Evolutionary conservation across 331 rosid species (phyloP).

Genomic region (Malus hybrid): DNA sequence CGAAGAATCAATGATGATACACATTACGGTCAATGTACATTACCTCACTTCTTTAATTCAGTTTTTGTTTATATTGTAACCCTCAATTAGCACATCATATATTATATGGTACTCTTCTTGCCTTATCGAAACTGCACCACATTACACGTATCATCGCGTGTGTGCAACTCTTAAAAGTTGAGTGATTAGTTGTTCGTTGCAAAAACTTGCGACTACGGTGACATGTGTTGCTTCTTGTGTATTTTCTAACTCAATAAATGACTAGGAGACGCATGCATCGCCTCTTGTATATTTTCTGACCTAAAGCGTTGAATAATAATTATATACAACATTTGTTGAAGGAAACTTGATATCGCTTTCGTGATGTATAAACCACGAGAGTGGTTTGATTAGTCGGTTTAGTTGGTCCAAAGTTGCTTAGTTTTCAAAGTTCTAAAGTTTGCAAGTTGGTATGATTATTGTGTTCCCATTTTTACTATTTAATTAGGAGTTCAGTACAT

Average conservation of each 20-base stretch:
- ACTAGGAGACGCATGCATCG: too few relatives aligned
- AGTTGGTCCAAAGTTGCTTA: constrained; percentile 41
- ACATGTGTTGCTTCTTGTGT: too few relatives aligned
- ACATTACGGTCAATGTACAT: neutral
- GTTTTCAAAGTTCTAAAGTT: constrained; percentile 24
- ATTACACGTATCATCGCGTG: too few relatives aligned
- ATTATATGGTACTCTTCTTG: too few relatives aligned
- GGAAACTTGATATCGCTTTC: neutral
- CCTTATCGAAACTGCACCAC: too few relatives aligned
- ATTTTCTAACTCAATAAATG: too few relatives aligned
- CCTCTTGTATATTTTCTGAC: too few relatives aligned
- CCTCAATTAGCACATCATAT: too few relatives aligned
- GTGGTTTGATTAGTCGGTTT: constrained; percentile 19
- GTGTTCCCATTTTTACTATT: constrained; percentile 22
- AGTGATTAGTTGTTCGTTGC: too few relatives aligned
- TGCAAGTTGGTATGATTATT: constrained; percentile 23
- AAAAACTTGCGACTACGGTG: too few relatives aligned
- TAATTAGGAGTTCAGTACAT: neutral
- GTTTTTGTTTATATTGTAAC: neutral
- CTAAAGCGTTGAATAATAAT: too few relatives aligned
- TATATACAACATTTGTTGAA: neutral
- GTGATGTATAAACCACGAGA: constrained; percentile 10
- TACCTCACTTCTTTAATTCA: neutral
- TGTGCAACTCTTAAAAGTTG: too few relatives aligned
- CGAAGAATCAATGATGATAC: neutral